Base-by-base conservation (phyloP, 352 stramenopile species). In the Aphanomyces invadans region DNA sequence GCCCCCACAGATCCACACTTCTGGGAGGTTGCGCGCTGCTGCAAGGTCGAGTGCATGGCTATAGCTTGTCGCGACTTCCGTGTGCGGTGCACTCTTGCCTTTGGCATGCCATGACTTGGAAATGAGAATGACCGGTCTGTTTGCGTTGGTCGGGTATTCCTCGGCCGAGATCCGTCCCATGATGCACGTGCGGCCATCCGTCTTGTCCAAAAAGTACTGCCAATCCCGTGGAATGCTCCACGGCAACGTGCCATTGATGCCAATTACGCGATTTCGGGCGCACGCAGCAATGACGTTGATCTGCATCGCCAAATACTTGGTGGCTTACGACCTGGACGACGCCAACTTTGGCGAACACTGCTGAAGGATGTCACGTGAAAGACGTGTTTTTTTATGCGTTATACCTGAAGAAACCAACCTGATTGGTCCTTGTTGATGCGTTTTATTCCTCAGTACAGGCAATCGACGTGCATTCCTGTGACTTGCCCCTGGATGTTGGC, bases 191-290 rank as follows among this genome's bases (percentile, higher is more conserved):
- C 89, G 79, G 12, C 68, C 60, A 15, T 62, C 70, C 36, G 79
- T 87, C 3, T 70, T 65, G 7, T 78, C 81, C 48, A 70, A 74
- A 70, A 91, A 91, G 70, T 84, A 92, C 11, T 78, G 57, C 83
- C 83, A 92, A 62, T 92, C 83, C 1, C 71, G 72, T 12, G 83
- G 78, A 19, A 92, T 52, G 17, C 65, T 61, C 83, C 83, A 92
- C 23, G 83, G 83, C 44, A 90, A 67, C 21, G 56, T 71, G 3
- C 81, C 83, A 21, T 70, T 57, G 28, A 67, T 70, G 9, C 83
- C 83, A 57, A 90, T 92, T 39, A 79, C 78, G 49, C 79, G 74
- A 70, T 92, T 86, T 9, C 89, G 54, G 38, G 81, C 83, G 63
- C 80, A 88, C 5, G 83, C 83, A 17, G 77, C 78, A 57, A 92